Evolutionary conservation across 148 eudicot species (phyloP).

Genomic region (Vaccinium macrocarpon): DNA sequence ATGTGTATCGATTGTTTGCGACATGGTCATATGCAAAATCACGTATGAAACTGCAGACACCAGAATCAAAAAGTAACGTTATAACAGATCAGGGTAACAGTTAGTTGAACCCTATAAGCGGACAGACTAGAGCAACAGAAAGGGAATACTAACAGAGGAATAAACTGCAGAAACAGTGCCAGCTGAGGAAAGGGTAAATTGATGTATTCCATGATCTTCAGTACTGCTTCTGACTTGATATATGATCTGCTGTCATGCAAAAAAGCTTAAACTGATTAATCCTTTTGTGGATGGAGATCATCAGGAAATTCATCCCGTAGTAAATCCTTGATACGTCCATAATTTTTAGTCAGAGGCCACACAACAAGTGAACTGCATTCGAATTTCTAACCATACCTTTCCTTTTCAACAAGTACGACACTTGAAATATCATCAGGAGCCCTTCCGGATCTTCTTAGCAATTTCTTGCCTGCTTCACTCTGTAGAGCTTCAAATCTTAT

Average conservation of each 20-base stretch:
- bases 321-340: not conserved
- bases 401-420: slow-evolving; percentile 90
- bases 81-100: not conserved
- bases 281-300: not conserved
- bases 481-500: slow-evolving; percentile 94
- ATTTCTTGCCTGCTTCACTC: slow-evolving; percentile 80
- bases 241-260: slow-evolving; percentile 53
- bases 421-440: slow-evolving; percentile 98
- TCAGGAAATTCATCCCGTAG: no score
- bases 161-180: slow-evolving; percentile 73
- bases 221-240: slow-evolving; percentile 90
- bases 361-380: not conserved
- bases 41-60: slow-evolving; percentile 67
- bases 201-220: slow-evolving; percentile 96
- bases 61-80: slow-evolving; percentile 3
- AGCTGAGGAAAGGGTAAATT: slow-evolving; percentile 88
- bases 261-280: not conserved
- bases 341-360: not conserved
- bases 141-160: slow-evolving; percentile 59
- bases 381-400: slow-evolving; percentile 44
- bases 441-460: slow-evolving; percentile 84
- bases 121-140: not conserved
- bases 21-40: slow-evolving; percentile 88
- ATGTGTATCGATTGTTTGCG: slow-evolving; percentile 78
- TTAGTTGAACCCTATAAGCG: not conserved